phyloP scores from a whole-genome alignment of 495 filamentous ascomycete species.

The Alectoria sarmentosa region DNA sequence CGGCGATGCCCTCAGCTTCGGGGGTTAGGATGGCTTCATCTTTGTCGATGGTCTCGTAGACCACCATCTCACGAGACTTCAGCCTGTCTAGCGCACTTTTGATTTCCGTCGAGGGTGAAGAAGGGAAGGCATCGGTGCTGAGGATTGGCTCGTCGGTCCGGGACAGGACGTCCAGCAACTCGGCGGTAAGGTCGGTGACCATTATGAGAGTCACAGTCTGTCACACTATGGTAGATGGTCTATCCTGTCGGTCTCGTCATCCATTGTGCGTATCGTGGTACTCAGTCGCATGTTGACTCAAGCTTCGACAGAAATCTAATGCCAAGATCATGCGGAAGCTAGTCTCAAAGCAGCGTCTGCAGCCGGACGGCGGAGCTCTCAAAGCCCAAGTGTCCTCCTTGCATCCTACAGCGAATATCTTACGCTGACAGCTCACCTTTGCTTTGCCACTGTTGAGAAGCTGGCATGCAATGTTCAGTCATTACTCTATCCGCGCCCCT shows the following conservation, averaged over 20 bases:
- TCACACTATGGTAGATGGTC: not conserved
- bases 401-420: not conserved
- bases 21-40: conserved; percentile 72
- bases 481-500: not conserved
- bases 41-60: conserved; percentile 71
- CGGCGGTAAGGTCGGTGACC: conserved; percentile 16
- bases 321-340: conserved; percentile 7
- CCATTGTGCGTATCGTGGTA: not conserved
- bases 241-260: not conserved
- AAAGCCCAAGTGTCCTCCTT: conserved; percentile 2
- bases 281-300: not conserved
- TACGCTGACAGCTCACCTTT: not conserved
- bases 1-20: conserved; percentile 70
- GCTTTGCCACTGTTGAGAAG: not conserved
- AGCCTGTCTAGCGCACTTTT: conserved; percentile 87
- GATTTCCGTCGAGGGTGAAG: conserved; percentile 58
- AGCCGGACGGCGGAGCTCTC: not conserved
- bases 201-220: not conserved
- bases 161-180: conserved; percentile 61
- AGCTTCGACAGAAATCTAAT: not conserved
- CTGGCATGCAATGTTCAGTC: conserved; percentile 16
- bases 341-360: not conserved
- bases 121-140: conserved; percentile 71
- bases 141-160: conserved; percentile 55
- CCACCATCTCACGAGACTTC: conserved; percentile 73